Evolutionary conservation across 495 filamentous ascomycete species (phyloP), one percentile per base, ranked within the genome.

Genomic region (Aspergillus heteromorphus): DNA sequence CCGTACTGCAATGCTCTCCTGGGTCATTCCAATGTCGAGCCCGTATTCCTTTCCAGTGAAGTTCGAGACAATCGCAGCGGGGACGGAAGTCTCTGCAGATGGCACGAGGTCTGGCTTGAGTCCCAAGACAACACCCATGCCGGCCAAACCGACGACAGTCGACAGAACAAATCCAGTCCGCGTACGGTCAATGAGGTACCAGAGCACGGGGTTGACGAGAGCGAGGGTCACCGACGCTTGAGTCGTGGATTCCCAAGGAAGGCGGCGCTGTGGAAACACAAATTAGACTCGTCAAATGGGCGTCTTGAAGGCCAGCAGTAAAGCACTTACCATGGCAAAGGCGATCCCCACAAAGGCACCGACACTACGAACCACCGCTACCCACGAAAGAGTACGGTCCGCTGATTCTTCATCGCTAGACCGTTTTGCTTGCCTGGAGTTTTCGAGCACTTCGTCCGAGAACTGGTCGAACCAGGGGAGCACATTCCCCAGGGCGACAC

Each of bases 281-380:
- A 63, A 52, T 41, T 51, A 29, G 50, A 52, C 71, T 45, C 65
- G 56, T 53, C n/a, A 11, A 20, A 13, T 3, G 17, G 38, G 21
- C 25, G 23, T 45, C 0, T 17, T 31, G 21, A 17, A 23, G 0
- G 13, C 11, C n/a, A n/a, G n/a, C n/a, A n/a, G 11, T 16, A 6
- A n/a, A 17, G 27, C 17, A 76, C 84, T 68, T 77, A 92, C 88
- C 77, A 98, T 96, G 16, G 93, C 93, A 75, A 96, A 97, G 17
- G 91, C 91, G 68, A 98, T 93, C 11, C 93, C 93, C 20, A 96
- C 84, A 71, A 98, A 97, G 14, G 90, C 91, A 34, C 93, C 95
- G 40, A 97, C 84, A 55, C 91, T 89, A 51, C 93, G 78, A 17
- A 97, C 83, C 9, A 87, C 87, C 27, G 87, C 81, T 38, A 85